A percentile compares a stretch with the other conserved stretches of the same genome.
These are phyloP conservation scores for Filosporella fistucella DNA, from an alignment of 495 filamentous ascomycete genomes.

Conservation along the genomic window DNA sequence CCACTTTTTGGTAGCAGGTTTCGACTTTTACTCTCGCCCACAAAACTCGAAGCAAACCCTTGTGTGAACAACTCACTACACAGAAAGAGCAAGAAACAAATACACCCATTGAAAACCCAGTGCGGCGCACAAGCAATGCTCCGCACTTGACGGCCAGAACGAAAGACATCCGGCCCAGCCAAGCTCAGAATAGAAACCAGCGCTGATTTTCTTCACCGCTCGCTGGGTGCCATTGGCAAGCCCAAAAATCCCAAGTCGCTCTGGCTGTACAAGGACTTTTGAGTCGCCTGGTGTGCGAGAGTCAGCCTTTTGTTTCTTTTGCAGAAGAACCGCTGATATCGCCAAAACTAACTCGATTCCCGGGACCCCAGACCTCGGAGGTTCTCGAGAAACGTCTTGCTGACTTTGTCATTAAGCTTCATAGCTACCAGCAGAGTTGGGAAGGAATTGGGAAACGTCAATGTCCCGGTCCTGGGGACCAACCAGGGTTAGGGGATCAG, in stretches of 20 bases:
- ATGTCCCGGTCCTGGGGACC: conserved; percentile 47
- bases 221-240: conserved; percentile 18
- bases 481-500: conserved; percentile 49
- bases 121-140: conserved; percentile 19
- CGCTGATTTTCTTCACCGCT: conserved; percentile 14
- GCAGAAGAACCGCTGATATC: conserved; percentile 7
- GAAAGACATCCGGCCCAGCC: conserved; percentile 6
- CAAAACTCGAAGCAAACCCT: conserved; percentile 4
- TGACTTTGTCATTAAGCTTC: conserved; percentile 27
- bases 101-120: conserved; percentile 6
- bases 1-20: neutral
- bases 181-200: conserved; percentile 16
- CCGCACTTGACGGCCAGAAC: conserved; percentile 12
- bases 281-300: conserved; percentile 21
- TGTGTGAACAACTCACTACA: conserved; percentile 15
- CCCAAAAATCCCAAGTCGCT: conserved; percentile 16
- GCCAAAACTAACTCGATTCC: conserved; percentile 15
- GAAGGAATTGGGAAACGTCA: conserved; percentile 36
- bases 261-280: conserved; percentile 26
- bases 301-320: conserved; percentile 14
- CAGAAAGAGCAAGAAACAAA: conserved; percentile 15
- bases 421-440: conserved; percentile 27
- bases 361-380: conserved; percentile 16
- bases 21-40: neutral
- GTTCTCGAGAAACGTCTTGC: conserved; percentile 20